Conservation (phyloP, 768 basidiomycete species). For the Punctularia strigosozonata region DNA sequence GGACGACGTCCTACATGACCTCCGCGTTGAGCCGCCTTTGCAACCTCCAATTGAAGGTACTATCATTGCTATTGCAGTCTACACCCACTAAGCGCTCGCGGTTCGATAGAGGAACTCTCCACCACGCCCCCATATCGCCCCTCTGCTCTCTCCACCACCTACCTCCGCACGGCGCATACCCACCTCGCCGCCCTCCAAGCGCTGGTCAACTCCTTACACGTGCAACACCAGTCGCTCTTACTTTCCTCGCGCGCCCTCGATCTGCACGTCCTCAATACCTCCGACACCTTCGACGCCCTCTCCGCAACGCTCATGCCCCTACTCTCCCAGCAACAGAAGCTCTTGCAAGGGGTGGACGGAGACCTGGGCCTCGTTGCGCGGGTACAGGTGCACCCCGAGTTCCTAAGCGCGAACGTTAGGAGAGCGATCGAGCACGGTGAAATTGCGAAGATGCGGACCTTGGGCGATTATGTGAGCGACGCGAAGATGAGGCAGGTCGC, state of each 20-base stretch:
- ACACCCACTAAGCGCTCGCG: conserved; percentile 1
- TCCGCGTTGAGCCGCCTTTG: conserved; percentile 47
- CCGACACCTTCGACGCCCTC: conserved; percentile 59
- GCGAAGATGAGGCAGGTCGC: conserved; percentile 75
- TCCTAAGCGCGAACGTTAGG: conserved; percentile 54
- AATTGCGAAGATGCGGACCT: conserved; percentile 47
- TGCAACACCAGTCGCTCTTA: conserved; percentile 58
- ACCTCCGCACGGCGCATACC: conserved; percentile 46
- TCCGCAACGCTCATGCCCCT: conserved; percentile 45
- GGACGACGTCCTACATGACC: conserved; percentile 50
- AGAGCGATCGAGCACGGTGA: conserved; percentile 65
- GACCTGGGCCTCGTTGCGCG: conserved; percentile 61
- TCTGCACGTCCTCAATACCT: conserved; percentile 56
- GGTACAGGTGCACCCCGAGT: conserved; percentile 63
- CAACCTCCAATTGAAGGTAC: conserved; percentile 67
- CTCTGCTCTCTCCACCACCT: conserved; percentile 54
- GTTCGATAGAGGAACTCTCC: conserved; percentile 44
- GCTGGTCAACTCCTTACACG: conserved; percentile 38
- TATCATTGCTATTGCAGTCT: not conserved
- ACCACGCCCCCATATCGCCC: conserved; percentile 66
- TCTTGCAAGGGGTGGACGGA: conserved; percentile 54
- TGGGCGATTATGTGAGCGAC: conserved; percentile 73
- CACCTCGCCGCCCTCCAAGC: conserved; percentile 54
- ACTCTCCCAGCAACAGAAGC: conserved; percentile 48
- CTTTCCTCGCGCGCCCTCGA: conserved; percentile 69